A percentile compares a stretch with the other conserved stretches of the same genome.
These are phyloP conservation scores for Parathielavia hyrcaniae DNA, from an alignment of 495 filamentous ascomycete species.

Conservation along the genomic window DNA sequence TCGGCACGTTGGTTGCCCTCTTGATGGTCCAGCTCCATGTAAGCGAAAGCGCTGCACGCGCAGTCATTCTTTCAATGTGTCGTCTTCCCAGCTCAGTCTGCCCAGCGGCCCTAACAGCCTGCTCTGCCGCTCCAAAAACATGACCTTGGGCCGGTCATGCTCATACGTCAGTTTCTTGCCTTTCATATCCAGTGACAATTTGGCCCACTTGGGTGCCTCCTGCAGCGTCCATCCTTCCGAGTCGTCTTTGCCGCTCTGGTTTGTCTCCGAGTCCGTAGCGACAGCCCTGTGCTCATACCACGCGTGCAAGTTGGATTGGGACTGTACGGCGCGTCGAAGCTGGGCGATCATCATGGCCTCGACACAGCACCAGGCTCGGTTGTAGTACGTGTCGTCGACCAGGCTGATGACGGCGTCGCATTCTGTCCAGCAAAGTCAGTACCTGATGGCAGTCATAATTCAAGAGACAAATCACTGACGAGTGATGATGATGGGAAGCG, in stretches of 20 bases:
- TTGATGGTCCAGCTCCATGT: no score
- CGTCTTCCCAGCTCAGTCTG: no score
- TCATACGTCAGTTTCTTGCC: background rate
- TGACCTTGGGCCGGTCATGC: background rate
- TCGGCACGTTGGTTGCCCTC: no score
- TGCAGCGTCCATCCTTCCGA: background rate
- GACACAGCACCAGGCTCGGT: background rate
- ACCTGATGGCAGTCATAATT: no score
- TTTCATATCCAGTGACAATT: background rate
- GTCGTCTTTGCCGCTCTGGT: background rate
- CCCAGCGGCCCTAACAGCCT: background rate
- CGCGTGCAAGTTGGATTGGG: background rate
- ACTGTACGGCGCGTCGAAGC: background rate
- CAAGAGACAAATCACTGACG: background rate
- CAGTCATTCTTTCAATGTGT: no score
- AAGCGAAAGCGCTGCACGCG: no score
- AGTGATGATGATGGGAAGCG: background rate
- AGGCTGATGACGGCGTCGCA: constrained; percentile 1
- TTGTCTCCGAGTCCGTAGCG: background rate
- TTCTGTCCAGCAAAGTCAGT: background rate
- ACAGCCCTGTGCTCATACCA: background rate
- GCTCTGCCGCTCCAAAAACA: background rate
- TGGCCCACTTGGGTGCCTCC: background rate
- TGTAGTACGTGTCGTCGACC: background rate
- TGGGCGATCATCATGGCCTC: background rate